A percentile compares a stretch with the other conserved stretches of the same genome.
These are phyloP conservation scores for Triticum turgidum DNA, from an alignment of 176 grass and related monocot genomes.

Conservation along the genomic window DNA sequence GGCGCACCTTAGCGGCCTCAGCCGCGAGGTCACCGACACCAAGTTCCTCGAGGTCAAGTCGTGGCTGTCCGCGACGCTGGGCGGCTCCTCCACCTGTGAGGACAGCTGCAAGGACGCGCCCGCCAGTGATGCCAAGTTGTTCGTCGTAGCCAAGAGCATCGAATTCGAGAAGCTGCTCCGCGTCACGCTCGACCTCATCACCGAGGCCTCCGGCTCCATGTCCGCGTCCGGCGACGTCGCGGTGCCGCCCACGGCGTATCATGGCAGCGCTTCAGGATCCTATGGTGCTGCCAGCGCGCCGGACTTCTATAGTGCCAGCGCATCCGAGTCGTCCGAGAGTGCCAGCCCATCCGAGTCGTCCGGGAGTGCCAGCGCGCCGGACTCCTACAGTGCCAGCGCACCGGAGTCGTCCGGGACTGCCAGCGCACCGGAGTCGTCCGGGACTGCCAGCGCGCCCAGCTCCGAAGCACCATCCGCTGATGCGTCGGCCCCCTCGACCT, in stretches of 20 bases:
- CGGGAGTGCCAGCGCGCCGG: neutral
- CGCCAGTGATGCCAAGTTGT: conserved; percentile 28
- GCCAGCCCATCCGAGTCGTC: too few relatives aligned
- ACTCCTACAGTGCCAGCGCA: neutral
- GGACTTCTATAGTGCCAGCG: neutral
- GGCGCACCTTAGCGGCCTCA: conserved; percentile 46
- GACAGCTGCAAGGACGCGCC: conserved; percentile 43
- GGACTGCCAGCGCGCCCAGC: neutral
- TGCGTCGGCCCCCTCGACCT: neutral
- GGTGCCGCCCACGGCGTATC: neutral
- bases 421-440: neutral
- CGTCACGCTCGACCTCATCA: conserved; percentile 51
- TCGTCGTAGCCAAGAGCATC: conserved; percentile 38
- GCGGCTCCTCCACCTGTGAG: conserved; percentile 39
- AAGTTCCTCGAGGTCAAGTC: conserved; percentile 44
- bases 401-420: neutral
- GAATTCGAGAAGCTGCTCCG: conserved; percentile 55
- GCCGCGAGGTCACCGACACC: conserved; percentile 39
- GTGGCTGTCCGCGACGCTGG: conserved; percentile 39
- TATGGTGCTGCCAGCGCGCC: neutral
- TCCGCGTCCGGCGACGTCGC: conserved; percentile 22
- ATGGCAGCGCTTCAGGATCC: conserved; percentile 8
- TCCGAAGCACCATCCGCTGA: neutral
- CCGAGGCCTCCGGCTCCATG: conserved; percentile 15
- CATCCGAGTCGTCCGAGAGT: neutral